Base-by-base conservation (phyloP, 2,329 filamentous ascomycete genomes). In the Aspergillus bombycis region DNA sequence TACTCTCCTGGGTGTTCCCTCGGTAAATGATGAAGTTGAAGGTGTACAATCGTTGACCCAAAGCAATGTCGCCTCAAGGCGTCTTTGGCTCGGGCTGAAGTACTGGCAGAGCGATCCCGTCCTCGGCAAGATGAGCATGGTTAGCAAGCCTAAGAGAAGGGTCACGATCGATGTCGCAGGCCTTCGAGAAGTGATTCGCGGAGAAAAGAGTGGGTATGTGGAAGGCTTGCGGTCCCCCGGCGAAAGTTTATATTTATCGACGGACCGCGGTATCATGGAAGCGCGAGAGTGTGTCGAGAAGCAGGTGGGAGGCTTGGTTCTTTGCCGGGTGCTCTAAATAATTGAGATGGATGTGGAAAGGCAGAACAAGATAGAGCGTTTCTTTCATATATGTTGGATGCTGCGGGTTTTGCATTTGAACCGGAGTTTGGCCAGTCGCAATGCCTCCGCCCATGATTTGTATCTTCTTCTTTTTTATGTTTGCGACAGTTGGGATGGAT, bases 41-140 rank as follows among this genome's bases (percentile, higher is more conserved):
- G 69, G 71, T 55, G 57, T 79, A 38, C 82, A 87, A 69, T 82
- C 82, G 16, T 83, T 92, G 62, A 93, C 89, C 55, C 82, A 83
- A 65, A 83, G 82, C 71, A 97, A 96, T 79, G 87, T 93, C 43
- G 86, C 93, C 5, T 85, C 83, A 45, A 85, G 92, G 74, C 85
- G 94, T 64, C 81, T 97, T 68, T 97, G 94, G 94, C 80, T 97
- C 14, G 93, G 93, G 1, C 82, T 97, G 72, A 97, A 97, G 82
- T 97, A 97, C 85, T 92, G 87, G 87, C 88, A 93, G 70, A 91
- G 91, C 74, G 84, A 89, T 77, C 92, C 94, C 7, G 93, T 97
- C 26, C 80, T 97, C 69, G 83, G 83, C 66, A 84, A 87, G 67
- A 84, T 94, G 72, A 77, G 79, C 56, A 77, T 90, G 74, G 82